Evolutionary conservation across 208 protist species (phyloP).

Genomic region (Leishmania tropica): DNA sequence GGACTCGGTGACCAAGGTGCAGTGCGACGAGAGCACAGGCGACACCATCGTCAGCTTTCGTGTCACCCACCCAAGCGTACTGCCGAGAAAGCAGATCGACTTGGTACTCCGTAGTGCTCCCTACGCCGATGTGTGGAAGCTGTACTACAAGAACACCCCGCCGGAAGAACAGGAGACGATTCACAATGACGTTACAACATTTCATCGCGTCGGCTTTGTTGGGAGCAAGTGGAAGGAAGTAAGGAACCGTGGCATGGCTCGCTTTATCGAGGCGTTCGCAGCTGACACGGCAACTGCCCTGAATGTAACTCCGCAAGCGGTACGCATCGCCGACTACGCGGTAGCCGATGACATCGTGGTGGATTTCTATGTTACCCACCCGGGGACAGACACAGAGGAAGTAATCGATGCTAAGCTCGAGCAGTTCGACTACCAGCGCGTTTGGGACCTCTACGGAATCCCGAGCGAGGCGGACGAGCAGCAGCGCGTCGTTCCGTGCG

Average conservation of each 20-base stretch:
- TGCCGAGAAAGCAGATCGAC: conserved; percentile 52
- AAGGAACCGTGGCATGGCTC: conserved; percentile 34
- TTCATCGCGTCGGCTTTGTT: conserved; percentile 77
- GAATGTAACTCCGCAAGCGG: conserved; percentile 23
- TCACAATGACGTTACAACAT: conserved; percentile 34
- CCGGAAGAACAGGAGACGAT: neutral
- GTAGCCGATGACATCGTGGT: conserved; percentile 56
- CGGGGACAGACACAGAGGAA: conserved; percentile 23
- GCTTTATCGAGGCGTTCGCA: conserved; percentile 49
- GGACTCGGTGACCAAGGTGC: conserved; percentile 45
- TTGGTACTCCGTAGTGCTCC: conserved; percentile 44
- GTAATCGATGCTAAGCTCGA: conserved; percentile 47
- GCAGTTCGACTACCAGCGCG: conserved; percentile 39
- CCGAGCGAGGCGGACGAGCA: conserved; percentile 31
- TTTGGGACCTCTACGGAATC: conserved; percentile 59
- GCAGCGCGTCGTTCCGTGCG: conserved; percentile 24
- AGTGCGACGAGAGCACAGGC: conserved; percentile 47
- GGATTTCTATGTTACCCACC: conserved; percentile 61
- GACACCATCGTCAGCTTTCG: conserved; percentile 65
- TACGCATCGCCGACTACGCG: conserved; percentile 48
- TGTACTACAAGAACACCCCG: conserved; percentile 48
- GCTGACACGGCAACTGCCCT: conserved; percentile 54
- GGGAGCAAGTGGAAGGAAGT: conserved; percentile 54
- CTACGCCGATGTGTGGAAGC: conserved; percentile 58
- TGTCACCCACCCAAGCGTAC: conserved; percentile 37